Percentiles rank a stretch among this genome's conserved stretches.
phyloP scores from a whole-genome alignment of 2,329 filamentous ascomycete genomes.

The Aspergillus floridensis region DNA sequence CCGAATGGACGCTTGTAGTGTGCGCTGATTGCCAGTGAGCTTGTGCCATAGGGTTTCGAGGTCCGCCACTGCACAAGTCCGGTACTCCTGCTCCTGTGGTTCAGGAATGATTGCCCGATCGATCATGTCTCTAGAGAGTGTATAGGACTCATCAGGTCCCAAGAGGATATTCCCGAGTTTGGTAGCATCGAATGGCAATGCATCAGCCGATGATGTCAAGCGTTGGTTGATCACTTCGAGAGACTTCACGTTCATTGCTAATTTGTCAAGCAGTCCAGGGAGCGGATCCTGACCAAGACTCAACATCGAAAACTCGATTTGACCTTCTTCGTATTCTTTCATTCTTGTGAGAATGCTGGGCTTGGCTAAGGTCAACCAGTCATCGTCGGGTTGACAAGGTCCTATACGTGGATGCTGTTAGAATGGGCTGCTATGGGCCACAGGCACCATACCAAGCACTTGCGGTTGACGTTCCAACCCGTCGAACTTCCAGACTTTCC shows the following conservation, averaged over 20 bases:
- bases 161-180: slow-evolving; percentile 25
- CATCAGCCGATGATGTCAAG: slow-evolving; percentile 13
- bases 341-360: slow-evolving; percentile 68
- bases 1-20: slow-evolving; percentile 35
- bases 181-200: slow-evolving; percentile 2
- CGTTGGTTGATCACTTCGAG: slow-evolving; percentile 39
- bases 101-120: slow-evolving; percentile 30
- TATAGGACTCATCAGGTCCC: slow-evolving; percentile 38
- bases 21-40: slow-evolving; percentile 31
- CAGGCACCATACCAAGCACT: slow-evolving; percentile 51
- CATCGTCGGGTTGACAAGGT: slow-evolving; percentile 41
- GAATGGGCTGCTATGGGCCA: background rate
- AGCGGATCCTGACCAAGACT: slow-evolving; percentile 69
- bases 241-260: slow-evolving; percentile 48
- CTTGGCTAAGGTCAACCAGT: slow-evolving; percentile 67
- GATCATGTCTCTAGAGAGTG: slow-evolving; percentile 34
- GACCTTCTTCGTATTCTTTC: slow-evolving; percentile 61
- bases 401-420: slow-evolving; percentile 24
- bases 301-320: slow-evolving; percentile 74
- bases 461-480: slow-evolving; percentile 72
- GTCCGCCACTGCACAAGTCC: slow-evolving; percentile 23
- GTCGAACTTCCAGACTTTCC: slow-evolving; percentile 82
- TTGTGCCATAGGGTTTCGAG: slow-evolving; percentile 31
- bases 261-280: slow-evolving; percentile 42
- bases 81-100: slow-evolving; percentile 24